Percentiles rank a stretch among this genome's conserved stretches.
Evolutionary conservation across 345 rosid genomes (phyloP).

Genomic region (Gossypium longicalyx): DNA sequence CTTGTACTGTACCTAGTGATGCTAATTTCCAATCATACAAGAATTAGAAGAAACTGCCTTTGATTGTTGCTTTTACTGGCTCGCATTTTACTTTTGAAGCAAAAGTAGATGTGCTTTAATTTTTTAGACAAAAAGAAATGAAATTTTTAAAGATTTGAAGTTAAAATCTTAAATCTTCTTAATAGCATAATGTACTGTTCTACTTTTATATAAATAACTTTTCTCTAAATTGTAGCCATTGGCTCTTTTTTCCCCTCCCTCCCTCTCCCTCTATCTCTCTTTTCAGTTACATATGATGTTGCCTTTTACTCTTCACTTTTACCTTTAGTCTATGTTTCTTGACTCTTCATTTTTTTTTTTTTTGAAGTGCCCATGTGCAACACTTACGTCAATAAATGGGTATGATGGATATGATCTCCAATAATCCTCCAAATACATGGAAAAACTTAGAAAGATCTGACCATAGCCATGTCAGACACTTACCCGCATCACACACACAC

Average conservation of each 20-base stretch:
- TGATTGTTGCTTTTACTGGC: not conserved
- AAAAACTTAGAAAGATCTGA: too few species aligned
- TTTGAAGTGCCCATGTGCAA: too few species aligned
- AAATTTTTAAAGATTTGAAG: not conserved
- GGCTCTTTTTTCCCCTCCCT: not conserved
- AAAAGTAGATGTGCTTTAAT: not conserved
- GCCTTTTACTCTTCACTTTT: too few species aligned
- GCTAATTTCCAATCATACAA: conserved; percentile 2
- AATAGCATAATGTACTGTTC: not conserved
- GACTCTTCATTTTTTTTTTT: too few species aligned
- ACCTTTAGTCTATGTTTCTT: not conserved
- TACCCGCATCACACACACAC: too few species aligned
- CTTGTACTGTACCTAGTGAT: not conserved
- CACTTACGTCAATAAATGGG: too few species aligned
- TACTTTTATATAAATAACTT: not conserved
- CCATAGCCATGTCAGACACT: too few species aligned
- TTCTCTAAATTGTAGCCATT: not conserved
- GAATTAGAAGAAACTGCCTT: not conserved
- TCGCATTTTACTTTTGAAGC: not conserved
- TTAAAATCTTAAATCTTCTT: not conserved
- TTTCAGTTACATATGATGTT: not conserved
- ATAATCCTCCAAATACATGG: too few species aligned
- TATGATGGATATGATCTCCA: too few species aligned
- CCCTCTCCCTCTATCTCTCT: too few species aligned
- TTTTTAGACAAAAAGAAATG: not conserved